Evolutionary conservation across 2,329 filamentous ascomycete genomes (phyloP), one percentile per base, ranked within the genome.

Genomic region (Macroventuria anomochaeta): DNA sequence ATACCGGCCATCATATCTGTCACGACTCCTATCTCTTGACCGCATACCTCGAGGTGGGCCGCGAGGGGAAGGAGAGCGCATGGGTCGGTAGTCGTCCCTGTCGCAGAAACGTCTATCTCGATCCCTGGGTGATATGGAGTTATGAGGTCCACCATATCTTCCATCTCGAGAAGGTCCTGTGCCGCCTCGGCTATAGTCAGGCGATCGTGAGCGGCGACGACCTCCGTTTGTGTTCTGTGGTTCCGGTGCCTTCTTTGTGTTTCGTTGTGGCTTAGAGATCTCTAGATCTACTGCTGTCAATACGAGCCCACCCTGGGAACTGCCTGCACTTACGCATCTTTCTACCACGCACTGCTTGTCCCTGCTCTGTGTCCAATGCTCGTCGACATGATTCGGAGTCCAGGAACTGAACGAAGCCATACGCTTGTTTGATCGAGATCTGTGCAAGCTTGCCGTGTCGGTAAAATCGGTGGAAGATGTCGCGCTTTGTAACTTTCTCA

Each of bases 351-450:
- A 97, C 86, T 59, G 91, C 85, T 33, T 86, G 84, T 8, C 90
- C 91, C 75, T 97, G 91, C 57, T 97, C 86, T 29, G 83, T 82
- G 29, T 89, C 81, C 64, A 97, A 83, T 4, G 93, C 93, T 38
- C 82, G 81, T 51, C 84, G 81, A 60, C 92, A 96, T 68, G 93
- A 88, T 2, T 83, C 81, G 3, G 87, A 79, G 25, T 91, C 88
- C 61, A 96, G 83, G 62, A 96, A 99, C 72, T 97, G 95, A 29
- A 97, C 92, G 71, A 97, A 99, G 1, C 95, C 95, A 75, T 96
- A 97, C 1, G 93, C 93, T 62, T 95, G 92, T 75, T 97, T 97
- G 65, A 97, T 91, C 0, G 92, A 96, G 55, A 97, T 95, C 72
- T 99, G 95, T 2, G 93, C 93, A 39, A 99, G 80, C 57, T 88